phyloP scores from a whole-genome alignment of 2,329 filamentous ascomycete genomes.

The Leptoxyphium fumago region DNA sequence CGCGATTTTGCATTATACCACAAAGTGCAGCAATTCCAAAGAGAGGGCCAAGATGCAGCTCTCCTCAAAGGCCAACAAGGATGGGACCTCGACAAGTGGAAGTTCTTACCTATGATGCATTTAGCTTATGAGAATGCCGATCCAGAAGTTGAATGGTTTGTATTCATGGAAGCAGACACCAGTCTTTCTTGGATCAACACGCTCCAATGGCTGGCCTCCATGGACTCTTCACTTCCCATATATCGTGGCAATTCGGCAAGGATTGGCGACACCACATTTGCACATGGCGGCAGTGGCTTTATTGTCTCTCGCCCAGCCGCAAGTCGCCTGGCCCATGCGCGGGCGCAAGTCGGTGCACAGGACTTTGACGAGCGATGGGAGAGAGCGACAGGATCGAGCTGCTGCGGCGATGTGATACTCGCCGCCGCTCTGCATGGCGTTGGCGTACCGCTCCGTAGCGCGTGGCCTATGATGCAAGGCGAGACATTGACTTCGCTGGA shows the following conservation, averaged over 20 bases:
- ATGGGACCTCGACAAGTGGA: constrained; percentile 43
- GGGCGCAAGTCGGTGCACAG: constrained; percentile 23
- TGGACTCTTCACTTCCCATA: constrained; percentile 28
- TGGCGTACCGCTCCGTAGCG: constrained; percentile 28
- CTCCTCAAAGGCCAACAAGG: constrained; percentile 23
- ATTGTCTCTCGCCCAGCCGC: constrained; percentile 28
- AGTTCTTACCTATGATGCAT: constrained; percentile 42
- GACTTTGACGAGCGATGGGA: constrained; percentile 24
- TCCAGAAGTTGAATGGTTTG: constrained; percentile 36
- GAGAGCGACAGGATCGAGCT: constrained; percentile 30
- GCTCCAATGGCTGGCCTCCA: constrained; percentile 35
- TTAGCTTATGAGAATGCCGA: constrained; percentile 33
- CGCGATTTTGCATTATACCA: constrained; percentile 21
- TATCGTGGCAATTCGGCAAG: constrained; percentile 35
- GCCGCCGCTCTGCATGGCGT: constrained; percentile 33
- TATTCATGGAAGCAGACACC: constrained; percentile 44
- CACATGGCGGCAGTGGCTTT: constrained; percentile 29
- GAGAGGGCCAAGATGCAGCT: constrained; percentile 15
- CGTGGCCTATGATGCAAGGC: constrained; percentile 29
- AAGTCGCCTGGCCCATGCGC: constrained; percentile 20
- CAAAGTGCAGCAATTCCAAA: constrained; percentile 16
- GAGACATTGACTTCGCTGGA: constrained; percentile 26
- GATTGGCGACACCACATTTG: constrained; percentile 24
- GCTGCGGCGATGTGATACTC: constrained; percentile 39
- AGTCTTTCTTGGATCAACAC: constrained; percentile 32